Evolutionary conservation across 2,329 filamentous ascomycete species (phyloP), one percentile per base, ranked within the genome.

Genomic region (Onygenales sp.): DNA sequence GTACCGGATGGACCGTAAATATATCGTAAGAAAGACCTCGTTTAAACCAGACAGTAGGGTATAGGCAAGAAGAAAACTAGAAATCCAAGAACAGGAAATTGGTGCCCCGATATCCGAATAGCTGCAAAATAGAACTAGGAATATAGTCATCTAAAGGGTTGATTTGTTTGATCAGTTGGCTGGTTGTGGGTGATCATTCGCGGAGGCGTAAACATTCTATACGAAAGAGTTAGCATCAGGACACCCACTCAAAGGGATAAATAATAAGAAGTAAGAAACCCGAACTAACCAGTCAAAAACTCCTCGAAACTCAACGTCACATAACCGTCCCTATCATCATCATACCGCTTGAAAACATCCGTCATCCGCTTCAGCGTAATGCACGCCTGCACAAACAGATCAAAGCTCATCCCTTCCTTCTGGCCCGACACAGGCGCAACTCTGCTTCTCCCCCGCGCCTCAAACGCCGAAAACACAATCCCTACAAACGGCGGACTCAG

Each of bases 351-450:
- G 70, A 98, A 98, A 32, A 95, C 90, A 70, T 98, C 93, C 56
- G 93, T 98, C 92, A 98, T 97, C 62, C 93, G 82, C 80, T 97
- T 96, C 64, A 98, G 77, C 63, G 84, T 90, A 67, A 98, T 97
- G 71, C 93, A 97, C 51, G 89, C 89, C 77, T 98, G 93, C 57
- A 98, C 93, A 65, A 98, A 98, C 50, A 98, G 73, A 73, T 98
- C 93, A 66, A 98, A 98, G 72, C 85, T 88, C 81, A 90, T 89
- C 39, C 85, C 84, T 65, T 82, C 78, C 52, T 66, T 63, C 76
- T 86, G 33, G 51, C 58, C 27, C 61, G 58, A 13, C 57, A 61
- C 52, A 49, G 59, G 56, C 62, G 70, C 60, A 74, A 68, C 60
- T 65, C 69, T 63, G 65, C 70, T 55, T 66, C 75, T 58, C 5